phyloP scores from a whole-genome alignment of 768 basidiomycete genomes.

The Lentinula lateritia region DNA sequence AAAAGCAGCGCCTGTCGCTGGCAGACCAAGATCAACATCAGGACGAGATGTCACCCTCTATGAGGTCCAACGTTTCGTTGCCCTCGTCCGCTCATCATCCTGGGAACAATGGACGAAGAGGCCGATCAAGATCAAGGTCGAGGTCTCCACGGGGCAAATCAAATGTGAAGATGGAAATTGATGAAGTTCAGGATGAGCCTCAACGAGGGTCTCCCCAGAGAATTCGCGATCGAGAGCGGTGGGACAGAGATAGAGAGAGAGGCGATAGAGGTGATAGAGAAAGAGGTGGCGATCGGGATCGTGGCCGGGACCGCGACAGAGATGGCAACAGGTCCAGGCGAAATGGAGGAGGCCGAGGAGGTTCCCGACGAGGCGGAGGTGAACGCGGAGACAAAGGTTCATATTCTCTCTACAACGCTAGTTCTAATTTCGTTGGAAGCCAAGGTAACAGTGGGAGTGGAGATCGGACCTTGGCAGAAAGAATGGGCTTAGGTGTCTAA shows the following conservation, averaged over 20 bases:
- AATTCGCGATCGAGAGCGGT: slow-evolving; percentile 5
- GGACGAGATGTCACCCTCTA: slow-evolving; percentile 16
- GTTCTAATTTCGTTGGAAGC: slow-evolving; percentile 14
- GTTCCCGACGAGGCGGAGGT: slow-evolving; percentile 26
- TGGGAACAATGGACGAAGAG: neutral
- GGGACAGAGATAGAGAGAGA: slow-evolving; percentile 5
- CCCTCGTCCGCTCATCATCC: neutral
- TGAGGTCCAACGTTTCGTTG: slow-evolving; percentile 17
- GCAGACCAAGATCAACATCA: slow-evolving; percentile 17
- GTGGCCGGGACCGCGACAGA: slow-evolving; percentile 31
- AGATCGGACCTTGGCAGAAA: slow-evolving; percentile 82
- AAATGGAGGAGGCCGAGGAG: slow-evolving; percentile 35
- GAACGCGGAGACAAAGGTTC: neutral
- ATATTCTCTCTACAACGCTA: neutral
- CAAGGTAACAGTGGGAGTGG: slow-evolving; percentile 25
- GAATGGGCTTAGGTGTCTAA: slow-evolving; percentile 63
- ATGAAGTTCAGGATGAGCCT: slow-evolving; percentile 39
- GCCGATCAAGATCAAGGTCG: slow-evolving; percentile 2
- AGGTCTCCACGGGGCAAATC: slow-evolving; percentile 17
- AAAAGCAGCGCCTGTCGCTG: slow-evolving; percentile 73
- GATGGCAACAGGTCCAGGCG: slow-evolving; percentile 31
- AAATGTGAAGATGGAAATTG: slow-evolving; percentile 7
- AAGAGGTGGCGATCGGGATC: slow-evolving; percentile 23
- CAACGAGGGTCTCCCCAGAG: slow-evolving; percentile 30
- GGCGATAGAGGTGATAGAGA: slow-evolving; percentile 5